Evolutionary conservation across 805 yeast genomes (phyloP).

Genomic region (Clavispora fructus): DNA sequence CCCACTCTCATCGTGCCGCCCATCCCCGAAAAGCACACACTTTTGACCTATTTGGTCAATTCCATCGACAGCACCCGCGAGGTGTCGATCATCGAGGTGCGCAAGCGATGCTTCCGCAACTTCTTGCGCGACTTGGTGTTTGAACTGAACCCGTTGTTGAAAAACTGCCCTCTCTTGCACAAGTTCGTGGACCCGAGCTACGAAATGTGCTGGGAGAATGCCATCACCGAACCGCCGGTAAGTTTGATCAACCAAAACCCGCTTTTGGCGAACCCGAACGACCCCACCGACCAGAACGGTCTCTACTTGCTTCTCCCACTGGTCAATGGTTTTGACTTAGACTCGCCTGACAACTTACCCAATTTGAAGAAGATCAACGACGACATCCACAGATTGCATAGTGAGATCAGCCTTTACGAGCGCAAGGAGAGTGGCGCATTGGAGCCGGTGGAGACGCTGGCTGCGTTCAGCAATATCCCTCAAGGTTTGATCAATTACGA

Average conservation of each 20-base stretch:
- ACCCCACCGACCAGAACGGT: constrained; percentile 52
- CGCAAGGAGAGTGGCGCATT: constrained; percentile 15
- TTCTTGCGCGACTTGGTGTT: constrained; percentile 38
- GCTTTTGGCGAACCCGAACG: constrained; percentile 44
- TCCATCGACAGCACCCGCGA: constrained; percentile 36
- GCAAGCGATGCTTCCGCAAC: constrained; percentile 41
- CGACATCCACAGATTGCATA: constrained; percentile 28
- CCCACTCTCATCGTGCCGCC: constrained; percentile 41
- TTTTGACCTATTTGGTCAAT: constrained; percentile 37
- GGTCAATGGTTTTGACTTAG: constrained; percentile 34
- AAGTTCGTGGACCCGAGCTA: constrained; percentile 49
- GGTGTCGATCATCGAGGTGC: constrained; percentile 38
- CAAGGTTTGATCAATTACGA: constrained; percentile 28
- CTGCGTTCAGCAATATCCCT: constrained; percentile 26
- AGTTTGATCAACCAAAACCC: constrained; percentile 43
- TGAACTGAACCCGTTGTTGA: constrained; percentile 25
- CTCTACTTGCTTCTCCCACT: constrained; percentile 45
- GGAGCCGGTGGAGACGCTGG: constrained; percentile 8
- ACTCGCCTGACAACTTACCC: constrained; percentile 25
- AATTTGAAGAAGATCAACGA: constrained; percentile 30
- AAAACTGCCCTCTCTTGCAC: constrained; percentile 32
- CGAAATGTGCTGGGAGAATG: constrained; percentile 47
- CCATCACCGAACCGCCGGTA: constrained; percentile 43
- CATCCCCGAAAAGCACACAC: constrained; percentile 43
- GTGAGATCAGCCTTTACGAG: constrained; percentile 28